These are phyloP conservation scores for Entomortierella beljakovae DNA, from an alignment of 192 early-diverging fungal genomes.

Conservation along the genomic window DNA sequence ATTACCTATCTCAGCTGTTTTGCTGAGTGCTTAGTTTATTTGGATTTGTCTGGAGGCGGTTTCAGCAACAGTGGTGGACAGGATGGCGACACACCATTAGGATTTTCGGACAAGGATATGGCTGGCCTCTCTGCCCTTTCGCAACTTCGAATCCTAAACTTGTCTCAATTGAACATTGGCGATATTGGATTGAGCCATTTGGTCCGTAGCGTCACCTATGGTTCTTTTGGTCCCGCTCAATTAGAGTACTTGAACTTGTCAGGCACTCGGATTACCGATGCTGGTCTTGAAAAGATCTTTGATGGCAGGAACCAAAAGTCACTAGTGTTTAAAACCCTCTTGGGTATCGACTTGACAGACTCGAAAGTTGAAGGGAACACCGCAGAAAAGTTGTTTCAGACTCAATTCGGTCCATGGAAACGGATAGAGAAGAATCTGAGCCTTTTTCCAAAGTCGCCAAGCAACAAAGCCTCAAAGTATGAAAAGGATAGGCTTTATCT, in stretches of 20 bases:
- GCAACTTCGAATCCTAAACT: slow-evolving; percentile 22
- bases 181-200: slow-evolving; percentile 44
- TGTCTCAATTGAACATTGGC: slow-evolving; percentile 24
- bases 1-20: slow-evolving; percentile 24
- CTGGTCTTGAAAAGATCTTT: slow-evolving; percentile 12
- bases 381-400: slow-evolving; percentile 10
- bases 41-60: slow-evolving; percentile 35
- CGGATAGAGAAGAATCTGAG: not conserved
- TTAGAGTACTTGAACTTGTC: slow-evolving; percentile 34
- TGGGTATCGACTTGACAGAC: slow-evolving; percentile 37
- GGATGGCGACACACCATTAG: not conserved
- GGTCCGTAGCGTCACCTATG: slow-evolving; percentile 40
- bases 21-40: slow-evolving; percentile 38
- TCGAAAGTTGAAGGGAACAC: slow-evolving; percentile 11
- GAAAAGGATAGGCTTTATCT: not conserved
- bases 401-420: not conserved
- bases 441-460: slow-evolving; percentile 1
- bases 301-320: not conserved
- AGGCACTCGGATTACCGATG: slow-evolving; percentile 19
- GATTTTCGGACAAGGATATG: slow-evolving; percentile 35
- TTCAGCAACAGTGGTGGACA: not conserved
- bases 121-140: slow-evolving; percentile 22
- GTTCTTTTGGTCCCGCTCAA: slow-evolving; percentile 17
- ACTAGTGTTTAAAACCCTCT: slow-evolving; percentile 21
- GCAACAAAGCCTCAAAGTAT: not conserved